phyloP scores from a whole-genome alignment of 805 yeast species.

The Candida tibetensis region DNA sequence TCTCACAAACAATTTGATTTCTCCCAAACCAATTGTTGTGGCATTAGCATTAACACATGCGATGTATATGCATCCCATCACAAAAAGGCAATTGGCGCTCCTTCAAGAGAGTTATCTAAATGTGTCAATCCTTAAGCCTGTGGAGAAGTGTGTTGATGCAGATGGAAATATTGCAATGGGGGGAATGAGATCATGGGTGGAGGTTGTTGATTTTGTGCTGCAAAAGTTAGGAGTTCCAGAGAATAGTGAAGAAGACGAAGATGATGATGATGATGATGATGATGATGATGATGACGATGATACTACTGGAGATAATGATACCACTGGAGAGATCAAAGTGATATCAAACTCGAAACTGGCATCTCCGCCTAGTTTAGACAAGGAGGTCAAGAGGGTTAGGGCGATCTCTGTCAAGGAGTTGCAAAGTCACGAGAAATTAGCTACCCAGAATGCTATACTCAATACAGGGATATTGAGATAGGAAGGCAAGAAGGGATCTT shows the following conservation, averaged over 20 bases:
- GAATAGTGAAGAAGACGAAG: conserved; percentile 19
- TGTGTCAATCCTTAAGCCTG: conserved; percentile 24
- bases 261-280: conserved; percentile 5
- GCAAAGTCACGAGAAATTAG: conserved; percentile 18
- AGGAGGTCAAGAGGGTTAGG: background rate
- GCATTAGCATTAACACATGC: conserved; percentile 23
- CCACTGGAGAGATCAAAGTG: background rate
- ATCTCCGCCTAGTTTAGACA: background rate
- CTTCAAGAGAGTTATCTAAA: conserved; percentile 24
- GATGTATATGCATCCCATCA: conserved; percentile 28
- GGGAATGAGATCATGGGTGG: conserved; percentile 28
- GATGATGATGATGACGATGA: conserved; percentile 5
- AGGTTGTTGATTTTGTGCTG: conserved; percentile 23
- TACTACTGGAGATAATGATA: background rate
- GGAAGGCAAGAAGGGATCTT: too few relatives aligned
- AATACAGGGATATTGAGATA: conserved; percentile 9
- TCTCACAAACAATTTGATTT: conserved; percentile 13
- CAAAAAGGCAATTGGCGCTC: conserved; percentile 18
- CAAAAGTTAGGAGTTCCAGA: conserved; percentile 21
- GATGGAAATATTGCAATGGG: conserved; percentile 31
- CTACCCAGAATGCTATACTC: conserved; percentile 18
- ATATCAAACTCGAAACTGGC: background rate
- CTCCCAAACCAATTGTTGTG: conserved; percentile 24
- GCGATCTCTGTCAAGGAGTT: conserved; percentile 10
- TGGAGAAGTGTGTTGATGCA: conserved; percentile 23